phyloP scores from a whole-genome alignment of 352 stramenopile species.

The Pelagophyceae sp. region DNA sequence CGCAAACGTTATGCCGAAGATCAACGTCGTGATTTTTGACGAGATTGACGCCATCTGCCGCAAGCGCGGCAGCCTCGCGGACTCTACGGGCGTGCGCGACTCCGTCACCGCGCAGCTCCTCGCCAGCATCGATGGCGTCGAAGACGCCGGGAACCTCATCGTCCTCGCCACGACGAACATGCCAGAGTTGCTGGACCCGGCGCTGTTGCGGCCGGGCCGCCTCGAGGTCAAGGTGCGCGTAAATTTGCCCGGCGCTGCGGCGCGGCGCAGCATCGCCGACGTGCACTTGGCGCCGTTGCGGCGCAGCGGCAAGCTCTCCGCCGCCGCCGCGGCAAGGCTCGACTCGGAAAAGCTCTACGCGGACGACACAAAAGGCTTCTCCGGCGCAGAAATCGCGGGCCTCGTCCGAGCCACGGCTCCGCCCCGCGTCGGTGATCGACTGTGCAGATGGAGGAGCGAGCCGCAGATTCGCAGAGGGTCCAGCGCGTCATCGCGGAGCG shows the following conservation, averaged over 20 bases:
- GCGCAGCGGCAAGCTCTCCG: not conserved
- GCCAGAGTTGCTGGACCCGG: conserved; percentile 86
- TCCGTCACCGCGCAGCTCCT: conserved; percentile 88
- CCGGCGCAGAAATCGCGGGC: conserved; percentile 9
- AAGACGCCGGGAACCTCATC: conserved; percentile 83
- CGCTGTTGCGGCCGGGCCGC: conserved; percentile 79
- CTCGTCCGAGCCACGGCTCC: not conserved
- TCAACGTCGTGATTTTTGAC: conserved; percentile 84
- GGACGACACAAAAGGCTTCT: conserved; percentile 13
- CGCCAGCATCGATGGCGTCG: conserved; percentile 79
- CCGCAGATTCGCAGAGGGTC: no score
- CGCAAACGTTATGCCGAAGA: conserved; percentile 18
- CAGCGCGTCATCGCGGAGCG: no score
- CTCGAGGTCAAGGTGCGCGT: conserved; percentile 41
- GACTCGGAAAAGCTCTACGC: not conserved
- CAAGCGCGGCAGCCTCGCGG: conserved; percentile 71
- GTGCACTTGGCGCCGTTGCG: not conserved
- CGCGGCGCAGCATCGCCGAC: not conserved
- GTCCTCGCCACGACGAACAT: conserved; percentile 92
- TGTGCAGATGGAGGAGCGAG: no score
- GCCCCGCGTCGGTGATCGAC: no score
- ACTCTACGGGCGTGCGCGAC: conserved; percentile 83
- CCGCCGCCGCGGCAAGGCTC: not conserved
- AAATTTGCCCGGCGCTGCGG: not conserved
- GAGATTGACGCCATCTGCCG: conserved; percentile 76